Percentiles rank a stretch among this genome's conserved stretches.
Conservation (phyloP, 176 grass and related monocot genomes). For the Rhipidocladum racemiflorum region DNA sequence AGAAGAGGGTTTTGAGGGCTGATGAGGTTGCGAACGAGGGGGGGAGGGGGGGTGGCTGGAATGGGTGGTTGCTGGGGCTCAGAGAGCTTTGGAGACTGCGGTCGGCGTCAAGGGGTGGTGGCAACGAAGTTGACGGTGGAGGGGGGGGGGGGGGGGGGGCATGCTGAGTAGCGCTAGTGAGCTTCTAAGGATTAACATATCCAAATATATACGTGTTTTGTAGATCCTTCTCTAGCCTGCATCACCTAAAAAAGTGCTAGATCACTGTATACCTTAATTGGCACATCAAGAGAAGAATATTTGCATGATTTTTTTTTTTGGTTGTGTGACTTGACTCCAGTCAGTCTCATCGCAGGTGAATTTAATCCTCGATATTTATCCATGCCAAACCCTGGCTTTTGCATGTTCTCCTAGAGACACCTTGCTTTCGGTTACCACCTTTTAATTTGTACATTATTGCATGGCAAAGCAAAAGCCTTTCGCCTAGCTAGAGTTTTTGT, state of each 20-base stretch:
- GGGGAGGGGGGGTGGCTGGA: no score
- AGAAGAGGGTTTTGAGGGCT: no score
- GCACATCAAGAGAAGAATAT: conserved; percentile 12
- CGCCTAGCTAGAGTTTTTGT: neutral
- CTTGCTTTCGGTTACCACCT: conserved; percentile 40
- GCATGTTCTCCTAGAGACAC: conserved; percentile 26
- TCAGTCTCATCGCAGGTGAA: neutral
- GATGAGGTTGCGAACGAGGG: no score
- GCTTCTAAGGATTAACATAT: neutral
- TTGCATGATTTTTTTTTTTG: neutral
- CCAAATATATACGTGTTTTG: neutral
- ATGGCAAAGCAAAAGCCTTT: conserved; percentile 31
- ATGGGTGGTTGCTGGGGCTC: no score
- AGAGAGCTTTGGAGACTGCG: no score
- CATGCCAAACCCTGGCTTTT: conserved; percentile 49
- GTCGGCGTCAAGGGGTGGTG: no score
- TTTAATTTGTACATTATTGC: conserved; percentile 27
- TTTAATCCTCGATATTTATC: conserved; percentile 27
- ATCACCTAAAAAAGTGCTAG: neutral
- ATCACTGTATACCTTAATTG: conserved; percentile 29
- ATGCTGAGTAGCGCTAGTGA: no score
- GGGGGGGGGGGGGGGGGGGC: no score
- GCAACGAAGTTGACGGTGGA: no score
- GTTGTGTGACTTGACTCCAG: conserved; percentile 40
- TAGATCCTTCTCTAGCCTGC: conserved; percentile 24